Conservation (phyloP, 202 grass and related monocot genomes). For the Carex sylvatica region DNA sequence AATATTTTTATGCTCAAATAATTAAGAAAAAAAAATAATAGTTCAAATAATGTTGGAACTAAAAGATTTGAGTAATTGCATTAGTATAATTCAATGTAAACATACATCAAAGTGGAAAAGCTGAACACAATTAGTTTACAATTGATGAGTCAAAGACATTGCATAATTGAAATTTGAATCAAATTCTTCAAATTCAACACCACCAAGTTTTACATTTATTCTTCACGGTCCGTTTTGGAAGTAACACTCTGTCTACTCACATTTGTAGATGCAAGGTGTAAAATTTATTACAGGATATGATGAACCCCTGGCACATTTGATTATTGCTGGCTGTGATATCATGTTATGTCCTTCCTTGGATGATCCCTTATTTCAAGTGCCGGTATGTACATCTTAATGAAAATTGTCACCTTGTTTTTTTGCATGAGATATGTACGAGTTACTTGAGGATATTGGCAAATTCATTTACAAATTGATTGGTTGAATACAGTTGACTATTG, state of each 20-base stretch:
- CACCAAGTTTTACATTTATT: background rate
- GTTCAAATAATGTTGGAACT: background rate
- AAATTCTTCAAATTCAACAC: background rate
- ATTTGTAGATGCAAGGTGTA: conserved; percentile 12
- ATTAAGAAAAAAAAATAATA: background rate
- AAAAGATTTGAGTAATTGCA: background rate
- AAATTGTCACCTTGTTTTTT: background rate
- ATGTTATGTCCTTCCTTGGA: conserved; percentile 59
- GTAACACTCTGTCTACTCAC: background rate
- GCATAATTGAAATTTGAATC: background rate
- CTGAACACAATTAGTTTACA: background rate
- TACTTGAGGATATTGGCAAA: background rate
- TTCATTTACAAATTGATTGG: background rate
- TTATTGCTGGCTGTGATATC: conserved; percentile 54
- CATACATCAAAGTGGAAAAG: background rate
- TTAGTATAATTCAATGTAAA: background rate
- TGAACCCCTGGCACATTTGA: conserved; percentile 43
- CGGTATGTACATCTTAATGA: conserved; percentile 31
- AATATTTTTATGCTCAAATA: background rate
- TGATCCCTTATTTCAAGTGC: conserved; percentile 40
- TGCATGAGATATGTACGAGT: background rate
- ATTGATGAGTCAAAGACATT: background rate
- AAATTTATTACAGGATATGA: conserved; percentile 37
- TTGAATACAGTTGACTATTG: background rate
- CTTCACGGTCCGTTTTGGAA: background rate